Conservation (phyloP, 2,329 filamentous ascomycete genomes). For the Lecanicillium sp. region DNA sequence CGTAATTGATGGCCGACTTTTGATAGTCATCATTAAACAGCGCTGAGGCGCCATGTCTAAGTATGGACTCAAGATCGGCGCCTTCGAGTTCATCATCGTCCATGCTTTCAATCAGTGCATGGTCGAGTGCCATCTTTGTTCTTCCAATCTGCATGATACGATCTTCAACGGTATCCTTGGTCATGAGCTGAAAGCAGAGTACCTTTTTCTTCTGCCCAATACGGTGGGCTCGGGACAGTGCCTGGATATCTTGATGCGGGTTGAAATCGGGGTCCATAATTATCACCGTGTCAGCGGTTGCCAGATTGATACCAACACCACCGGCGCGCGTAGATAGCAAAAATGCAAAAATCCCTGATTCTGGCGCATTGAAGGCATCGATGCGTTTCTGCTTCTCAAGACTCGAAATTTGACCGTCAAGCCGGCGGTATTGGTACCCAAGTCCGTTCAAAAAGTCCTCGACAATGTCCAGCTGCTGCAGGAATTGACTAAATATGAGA, state of each 20-base stretch:
- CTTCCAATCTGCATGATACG: conserved; percentile 93
- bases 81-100: conserved; percentile 73
- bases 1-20: conserved; percentile 71
- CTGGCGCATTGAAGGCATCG: conserved; percentile 82
- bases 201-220: conserved; percentile 97
- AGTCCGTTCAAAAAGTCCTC: conserved; percentile 85
- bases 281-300: conserved; percentile 94
- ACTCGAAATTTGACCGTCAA: conserved; percentile 77
- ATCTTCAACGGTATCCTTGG: conserved; percentile 81
- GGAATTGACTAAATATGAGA: conserved; percentile 91
- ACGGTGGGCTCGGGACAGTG: conserved; percentile 85
- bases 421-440: conserved; percentile 64
- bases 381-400: conserved; percentile 91
- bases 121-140: conserved; percentile 93
- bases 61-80: conserved; percentile 76
- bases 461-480: conserved; percentile 78
- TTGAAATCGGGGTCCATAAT: conserved; percentile 98
- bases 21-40: conserved; percentile 71
- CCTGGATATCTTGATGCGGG: conserved; percentile 95
- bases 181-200: conserved; percentile 90
- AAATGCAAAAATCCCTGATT: conserved; percentile 81
- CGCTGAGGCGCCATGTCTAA: conserved; percentile 79
- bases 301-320: conserved; percentile 94
- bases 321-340: conserved; percentile 89
- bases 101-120: conserved; percentile 89